Conservation (phyloP, 2,329 filamentous ascomycete genomes). For the Geosmithia flava region DNA sequence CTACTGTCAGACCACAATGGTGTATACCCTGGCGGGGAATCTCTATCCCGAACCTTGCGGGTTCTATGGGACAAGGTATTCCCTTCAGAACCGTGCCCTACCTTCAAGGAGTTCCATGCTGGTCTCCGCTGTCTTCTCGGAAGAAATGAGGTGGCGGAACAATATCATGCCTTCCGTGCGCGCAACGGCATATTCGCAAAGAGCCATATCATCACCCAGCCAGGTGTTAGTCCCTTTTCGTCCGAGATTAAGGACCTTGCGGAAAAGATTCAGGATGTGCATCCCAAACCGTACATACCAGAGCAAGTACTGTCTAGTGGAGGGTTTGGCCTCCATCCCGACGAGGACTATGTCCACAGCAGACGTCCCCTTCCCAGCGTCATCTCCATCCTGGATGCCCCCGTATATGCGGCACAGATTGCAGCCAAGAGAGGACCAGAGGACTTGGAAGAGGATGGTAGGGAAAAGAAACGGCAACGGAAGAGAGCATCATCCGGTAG, state of each 20-base stretch:
- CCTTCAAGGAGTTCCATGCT: slow-evolving; percentile 22
- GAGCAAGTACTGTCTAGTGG: slow-evolving; percentile 10
- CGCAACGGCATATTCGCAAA: slow-evolving; percentile 27
- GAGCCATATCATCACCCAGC: slow-evolving; percentile 29
- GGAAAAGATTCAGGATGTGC: slow-evolving; percentile 31
- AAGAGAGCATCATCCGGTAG: neutral
- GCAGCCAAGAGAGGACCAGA: slow-evolving; percentile 17
- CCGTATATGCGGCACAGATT: slow-evolving; percentile 31
- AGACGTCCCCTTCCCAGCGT: slow-evolving; percentile 19
- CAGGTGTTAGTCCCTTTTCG: slow-evolving; percentile 26
- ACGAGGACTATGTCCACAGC: slow-evolving; percentile 1
- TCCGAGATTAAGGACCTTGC: slow-evolving; percentile 28
- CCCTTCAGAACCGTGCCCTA: slow-evolving; percentile 24
- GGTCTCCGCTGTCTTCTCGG: slow-evolving; percentile 25
- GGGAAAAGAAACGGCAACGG: slow-evolving; percentile 10
- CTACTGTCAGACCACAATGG: slow-evolving; percentile 22
- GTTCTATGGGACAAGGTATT: slow-evolving; percentile 31
- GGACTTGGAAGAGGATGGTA: slow-evolving; percentile 6
- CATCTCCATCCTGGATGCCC: slow-evolving; percentile 35
- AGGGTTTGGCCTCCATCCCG: slow-evolving; percentile 4
- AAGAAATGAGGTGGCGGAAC: slow-evolving; percentile 21
- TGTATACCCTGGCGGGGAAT: slow-evolving; percentile 36
- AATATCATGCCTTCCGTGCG: slow-evolving; percentile 30
- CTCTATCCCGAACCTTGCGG: slow-evolving; percentile 34
- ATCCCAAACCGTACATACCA: slow-evolving; percentile 21